These are phyloP conservation scores for Sporisorium sorghi DNA, from an alignment of 1,284 basidiomycete species.

Conservation along the genomic window DNA sequence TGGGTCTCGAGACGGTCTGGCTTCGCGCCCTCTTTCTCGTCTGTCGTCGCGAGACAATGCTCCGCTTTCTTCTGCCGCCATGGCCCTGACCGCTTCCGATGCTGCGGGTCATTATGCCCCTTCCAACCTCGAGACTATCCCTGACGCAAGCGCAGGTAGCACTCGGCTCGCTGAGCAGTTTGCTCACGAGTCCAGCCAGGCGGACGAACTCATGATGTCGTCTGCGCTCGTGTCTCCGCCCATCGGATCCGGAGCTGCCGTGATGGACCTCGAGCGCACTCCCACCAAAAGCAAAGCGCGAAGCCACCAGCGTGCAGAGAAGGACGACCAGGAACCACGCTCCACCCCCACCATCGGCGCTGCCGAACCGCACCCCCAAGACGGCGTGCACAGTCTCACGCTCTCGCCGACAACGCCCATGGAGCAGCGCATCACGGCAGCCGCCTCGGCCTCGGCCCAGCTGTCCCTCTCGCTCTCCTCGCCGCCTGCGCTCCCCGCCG, in stretches of 20 bases:
- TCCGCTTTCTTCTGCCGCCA: not conserved
- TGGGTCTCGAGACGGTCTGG: conserved; percentile 11
- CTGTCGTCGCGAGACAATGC: conserved; percentile 10
- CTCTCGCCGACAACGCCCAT: conserved; percentile 40
- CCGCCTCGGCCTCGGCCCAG: conserved; percentile 16
- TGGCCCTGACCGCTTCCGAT: not conserved
- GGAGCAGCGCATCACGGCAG: conserved; percentile 21
- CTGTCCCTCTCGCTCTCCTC: conserved; percentile 16
- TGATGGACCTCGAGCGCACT: conserved; percentile 42
- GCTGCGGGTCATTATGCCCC: no score
- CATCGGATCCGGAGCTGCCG: not conserved
- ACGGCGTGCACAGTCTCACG: conserved; percentile 5
- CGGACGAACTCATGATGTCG: conserved; percentile 25
- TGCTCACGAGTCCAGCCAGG: not conserved
- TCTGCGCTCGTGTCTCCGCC: conserved; percentile 12
- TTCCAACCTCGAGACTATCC: not conserved
- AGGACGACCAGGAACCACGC: conserved; percentile 19
- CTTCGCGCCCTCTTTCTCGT: conserved; percentile 19
- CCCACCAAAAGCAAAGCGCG: conserved; percentile 33
- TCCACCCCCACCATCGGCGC: conserved; percentile 25
- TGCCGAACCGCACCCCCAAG: conserved; percentile 9
- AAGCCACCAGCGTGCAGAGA: not conserved
- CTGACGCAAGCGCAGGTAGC: not conserved
- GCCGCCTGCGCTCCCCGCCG: conserved; percentile 1
- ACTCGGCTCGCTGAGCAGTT: not conserved